Evolutionary conservation across 176 grass and related monocot genomes (phyloP), one percentile per base, ranked within the genome.

Genomic region (Chloris gayana): DNA sequence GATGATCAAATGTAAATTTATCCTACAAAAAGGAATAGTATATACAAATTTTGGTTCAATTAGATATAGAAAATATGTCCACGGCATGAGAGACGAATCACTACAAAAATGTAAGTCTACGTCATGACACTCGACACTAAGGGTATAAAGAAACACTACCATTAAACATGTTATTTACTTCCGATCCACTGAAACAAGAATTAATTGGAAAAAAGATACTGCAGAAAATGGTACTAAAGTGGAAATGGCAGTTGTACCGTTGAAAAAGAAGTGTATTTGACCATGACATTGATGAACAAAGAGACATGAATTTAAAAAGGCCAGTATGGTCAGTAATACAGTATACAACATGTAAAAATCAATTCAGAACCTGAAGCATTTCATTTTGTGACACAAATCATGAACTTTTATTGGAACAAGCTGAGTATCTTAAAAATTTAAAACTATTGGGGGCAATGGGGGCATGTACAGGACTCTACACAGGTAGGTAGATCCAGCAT

Each of bases 91-190:
- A 39, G 24, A 63, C 5, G 19, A 64, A 85, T 64, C 59, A 64
- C 15, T 27, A 27, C 21, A 13, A 45, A 70, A 70, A 15, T 8
- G 64, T 66, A 0, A 37, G 11, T 51, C 5, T 11, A 74, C 2
- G 9, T 6, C 25, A 74, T 17, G 12, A 67, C 51, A 72, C 32
- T 70, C 27, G 78, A 51, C 59, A n/a, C n/a, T 26, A 53, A 83
- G n/a, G n/a, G n/a, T n/a, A n/a, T n/a, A n/a, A n/a, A n/a, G n/a
- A n/a, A n/a, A n/a, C n/a, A n/a, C n/a, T n/a, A n/a, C n/a, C n/a
- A n/a, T n/a, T n/a, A n/a, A n/a, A n/a, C n/a, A n/a, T n/a, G n/a
- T n/a, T n/a, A n/a, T n/a, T n/a, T n/a, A n/a, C n/a, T n/a, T n/a
- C n/a, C n/a, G n/a, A n/a, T n/a, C n/a, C n/a, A n/a, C n/a, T n/a